A percentile compares a stretch with the other conserved stretches of the same genome.
Conservation (phyloP, 73 alveolate genomes). For the Diophrys appendiculata region DNA sequence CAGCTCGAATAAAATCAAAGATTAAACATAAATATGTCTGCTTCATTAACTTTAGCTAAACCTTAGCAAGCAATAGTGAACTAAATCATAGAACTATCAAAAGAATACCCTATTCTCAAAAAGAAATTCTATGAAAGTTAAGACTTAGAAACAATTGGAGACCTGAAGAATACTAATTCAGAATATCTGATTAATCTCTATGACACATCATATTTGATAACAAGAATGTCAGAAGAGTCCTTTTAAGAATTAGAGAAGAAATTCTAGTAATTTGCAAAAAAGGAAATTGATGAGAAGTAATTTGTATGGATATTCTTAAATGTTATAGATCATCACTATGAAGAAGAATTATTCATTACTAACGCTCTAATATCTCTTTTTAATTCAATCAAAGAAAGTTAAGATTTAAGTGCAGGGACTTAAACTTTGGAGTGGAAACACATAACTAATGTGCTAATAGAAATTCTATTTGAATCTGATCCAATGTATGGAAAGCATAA, state of each 20-base stretch:
- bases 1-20: too few species aligned
- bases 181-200: neutral
- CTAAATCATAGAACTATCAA: too few species aligned
- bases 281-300: constrained; percentile 6
- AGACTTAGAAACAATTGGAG: neutral
- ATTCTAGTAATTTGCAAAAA: neutral
- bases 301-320: constrained; percentile 33
- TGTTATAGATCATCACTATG: constrained; percentile 41
- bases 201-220: neutral
- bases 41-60: too few species aligned
- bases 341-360: constrained; percentile 39
- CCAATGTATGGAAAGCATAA: neutral
- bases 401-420: too few species aligned
- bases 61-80: too few species aligned
- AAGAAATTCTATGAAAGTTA: too few species aligned
- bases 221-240: neutral
- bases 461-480: constrained; percentile 34
- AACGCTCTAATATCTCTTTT: constrained; percentile 35
- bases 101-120: too few species aligned
- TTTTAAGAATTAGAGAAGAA: neutral
- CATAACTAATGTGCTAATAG: constrained; percentile 38
- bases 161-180: neutral
- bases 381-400: constrained; percentile 21
- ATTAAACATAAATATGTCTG: too few species aligned
- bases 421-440: constrained; percentile 26